Base-by-base conservation (phyloP, 768 basidiomycete species). In the Boletus pseudo-olivaceus region DNA sequence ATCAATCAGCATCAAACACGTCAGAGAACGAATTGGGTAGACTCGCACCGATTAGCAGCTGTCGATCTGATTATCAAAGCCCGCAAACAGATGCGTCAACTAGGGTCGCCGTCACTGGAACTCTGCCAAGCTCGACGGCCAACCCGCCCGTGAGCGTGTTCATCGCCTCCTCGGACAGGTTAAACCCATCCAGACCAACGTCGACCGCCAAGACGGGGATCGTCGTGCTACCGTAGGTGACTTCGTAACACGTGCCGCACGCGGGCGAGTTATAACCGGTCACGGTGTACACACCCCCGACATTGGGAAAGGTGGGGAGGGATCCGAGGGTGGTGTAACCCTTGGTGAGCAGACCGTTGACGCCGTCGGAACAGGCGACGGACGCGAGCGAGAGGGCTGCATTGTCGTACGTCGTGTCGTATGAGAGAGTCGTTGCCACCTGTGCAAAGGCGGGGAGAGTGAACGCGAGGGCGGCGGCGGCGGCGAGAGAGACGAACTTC, bases 101-200 rank as follows among this genome's bases (percentile, higher is more conserved):
- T 55, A 79, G 67, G 4, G 54, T 67, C 6, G 78, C 69, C 9
- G 65, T 71, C 12, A 81, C 81, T 14, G 72, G 43, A 20, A 85
- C 73, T 26, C 77, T 68, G 9, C 85, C 85, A 26, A 80, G 62
- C 34, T 73, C 62, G 39, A 65, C 72, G 0, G 77, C 84, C 59
- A 78, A 68, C 34, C 71, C 73, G 45, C 71, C 68, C 11, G 83
- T 85, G 55, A 85, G 64, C 14, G 59, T 61, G 55, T 84, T 77
- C 81, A 85, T 80, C n/a, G 83, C 82, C 20, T 62, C 67, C 57
- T 76, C 60, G 1, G 81, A 76, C 29, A 84, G 65, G 53, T 79
- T 81, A 59, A 81, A 83, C 7, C 74, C 77, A 0, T 57, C 56
- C 3, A 5, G 27, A 10, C 61, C 57, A n/a, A 49, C 48, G 38